Evolutionary conservation across 345 rosid species (phyloP), one percentile per base, ranked within the genome.

Genomic region (Hypericum perforatum): DNA sequence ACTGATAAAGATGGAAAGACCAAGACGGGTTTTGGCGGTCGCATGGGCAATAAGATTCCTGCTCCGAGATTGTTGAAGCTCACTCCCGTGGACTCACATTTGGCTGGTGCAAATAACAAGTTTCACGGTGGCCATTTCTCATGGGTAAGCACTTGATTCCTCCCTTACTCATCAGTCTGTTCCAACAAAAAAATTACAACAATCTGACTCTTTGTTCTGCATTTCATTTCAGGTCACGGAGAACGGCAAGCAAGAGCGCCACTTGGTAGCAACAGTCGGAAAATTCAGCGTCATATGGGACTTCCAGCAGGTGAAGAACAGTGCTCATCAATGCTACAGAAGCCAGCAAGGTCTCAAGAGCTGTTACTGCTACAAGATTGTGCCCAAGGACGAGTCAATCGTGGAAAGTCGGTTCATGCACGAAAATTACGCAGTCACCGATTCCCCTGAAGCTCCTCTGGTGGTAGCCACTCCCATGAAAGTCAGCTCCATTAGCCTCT

Each of bases 281-380:
- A 91, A 91, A 59, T 91, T 91, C 80, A 85, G 98, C 47, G 88
- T 87, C 63, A 78, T 91, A 73, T 85, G 98, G 98, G 95, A 91
- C 64, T 84, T 91, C 72, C 92, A 85, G 74, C 82, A 76, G 70
- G 96, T 87, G 76, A 91, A 91, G 89, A 87, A 87, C 82, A 79
- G 73, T 44, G 82, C 72, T 6, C 98, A 87, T 43, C 78, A 70
- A 37, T 91, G 98, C 76, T 91, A 84, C 66, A 70, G 69, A 54
- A 81, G 81, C 70, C 98, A 91, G 68, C 87, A 85, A 58, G 98
- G 96, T 40, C 89, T 87, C 16, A 87, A 91, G 75, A 87, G 98
- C 77, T 91, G 98, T 54, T 87, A 91, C 51, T 91, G 98, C 52
- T 91, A 87, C 65, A 85, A 91, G 85, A 85, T 82, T 14, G 73